Base-by-base conservation (phyloP, 805 yeast species). In the Metschnikowia reukaufii region DNA sequence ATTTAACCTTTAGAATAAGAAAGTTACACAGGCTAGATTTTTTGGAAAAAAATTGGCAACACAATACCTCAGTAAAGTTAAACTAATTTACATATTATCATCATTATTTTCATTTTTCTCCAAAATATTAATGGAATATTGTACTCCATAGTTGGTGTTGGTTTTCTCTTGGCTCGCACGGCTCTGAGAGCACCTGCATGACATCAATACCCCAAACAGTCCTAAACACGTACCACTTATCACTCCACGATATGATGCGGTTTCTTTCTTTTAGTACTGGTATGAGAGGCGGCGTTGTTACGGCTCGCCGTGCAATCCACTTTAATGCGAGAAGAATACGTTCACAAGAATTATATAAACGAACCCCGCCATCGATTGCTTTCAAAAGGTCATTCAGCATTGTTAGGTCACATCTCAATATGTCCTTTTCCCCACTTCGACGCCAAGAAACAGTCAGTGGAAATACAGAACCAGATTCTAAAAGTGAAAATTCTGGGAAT, bases 181-280 rank as follows among this genome's bases (percentile, higher is more conserved):
- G 34, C 34, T n/a, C 34, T 16, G 30, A 36, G 17, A 25, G 20
- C 29, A 30, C 45, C 46, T 43, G 46, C 46, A 43, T 43, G 45
- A 36, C 45, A 36, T 29, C 45, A 35, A 17, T 34, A 19, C 29
- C 29, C 12, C n/a, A 36, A 23, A 21, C 39, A 36, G 31, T 23
- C 13, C 21, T 18, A 23, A 23, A 15, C 39, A 21, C 19, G 2
- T 16, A 20, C 31, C 18, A 21, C 39, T n/a, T 21, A 10, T 23
- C 13, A 12, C n/a, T 21, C 12, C n/a, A 7, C 6, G 19, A 27
- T 15, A 29, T 29, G 42, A 38, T 38, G 25, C 15, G 16, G 23
- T 30, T 17, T 15, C 25, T 27, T 9, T 16, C 20, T 20, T 19
- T 42, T 18, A 5, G 35, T 13, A 27, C n/a, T 20, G 17, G 23